Evolutionary conservation across 2,329 filamentous ascomycete genomes (phyloP).

Genomic region (Hypoxylon sp.): DNA sequence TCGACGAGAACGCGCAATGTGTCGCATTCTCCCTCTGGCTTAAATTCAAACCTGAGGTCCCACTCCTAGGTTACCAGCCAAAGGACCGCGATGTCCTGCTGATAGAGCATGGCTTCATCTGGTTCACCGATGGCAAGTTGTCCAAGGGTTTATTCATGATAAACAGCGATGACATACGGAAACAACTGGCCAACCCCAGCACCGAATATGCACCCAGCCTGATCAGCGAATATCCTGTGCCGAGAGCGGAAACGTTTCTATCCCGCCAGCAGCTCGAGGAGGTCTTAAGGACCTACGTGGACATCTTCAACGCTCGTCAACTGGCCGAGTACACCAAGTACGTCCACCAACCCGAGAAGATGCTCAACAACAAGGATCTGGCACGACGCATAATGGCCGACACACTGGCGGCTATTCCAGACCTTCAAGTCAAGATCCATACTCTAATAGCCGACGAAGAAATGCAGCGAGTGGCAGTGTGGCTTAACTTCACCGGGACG

Average conservation of each 20-base stretch:
- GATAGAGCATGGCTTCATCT: conserved; percentile 37
- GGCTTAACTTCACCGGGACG: conserved; percentile 37
- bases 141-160: conserved; percentile 32
- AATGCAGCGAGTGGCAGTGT: conserved; percentile 40
- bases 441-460: conserved; percentile 38
- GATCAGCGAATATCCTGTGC: conserved; percentile 33
- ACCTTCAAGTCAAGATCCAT: conserved; percentile 37
- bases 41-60: conserved; percentile 33
- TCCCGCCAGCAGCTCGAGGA: conserved; percentile 33
- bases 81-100: conserved; percentile 36
- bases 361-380: conserved; percentile 34
- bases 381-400: conserved; percentile 37
- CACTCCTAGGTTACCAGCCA: conserved; percentile 35
- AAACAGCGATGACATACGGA: conserved; percentile 43
- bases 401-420: conserved; percentile 35
- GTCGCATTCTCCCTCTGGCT: conserved; percentile 36
- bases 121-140: conserved; percentile 41
- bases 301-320: conserved; percentile 29
- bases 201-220: conserved; percentile 27
- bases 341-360: conserved; percentile 29
- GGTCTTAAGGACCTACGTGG: conserved; percentile 33
- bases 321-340: conserved; percentile 32
- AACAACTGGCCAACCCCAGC: conserved; percentile 32
- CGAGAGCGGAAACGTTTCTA: conserved; percentile 13
- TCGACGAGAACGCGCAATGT: conserved; percentile 35